These are phyloP conservation scores for Diaporthe australafricana DNA, from an alignment of 2,329 filamentous ascomycete species.

Conservation along the genomic window DNA sequence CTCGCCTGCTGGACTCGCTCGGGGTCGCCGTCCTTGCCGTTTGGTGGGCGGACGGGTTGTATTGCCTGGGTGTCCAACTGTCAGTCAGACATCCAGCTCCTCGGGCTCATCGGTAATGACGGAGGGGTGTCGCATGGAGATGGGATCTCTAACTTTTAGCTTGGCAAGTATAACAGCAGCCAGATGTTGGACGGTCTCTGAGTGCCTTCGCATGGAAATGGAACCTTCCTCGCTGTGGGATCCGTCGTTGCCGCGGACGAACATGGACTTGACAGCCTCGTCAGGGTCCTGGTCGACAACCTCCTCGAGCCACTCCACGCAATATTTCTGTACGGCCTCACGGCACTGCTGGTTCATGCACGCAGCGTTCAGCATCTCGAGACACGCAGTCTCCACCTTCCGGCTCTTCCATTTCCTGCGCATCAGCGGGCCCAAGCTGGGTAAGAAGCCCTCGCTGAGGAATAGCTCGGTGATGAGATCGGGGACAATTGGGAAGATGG, in stretches of 20 bases:
- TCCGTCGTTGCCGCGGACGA: slow-evolving; percentile 60
- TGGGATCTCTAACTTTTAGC: slow-evolving; percentile 63
- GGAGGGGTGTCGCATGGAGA: slow-evolving; percentile 40
- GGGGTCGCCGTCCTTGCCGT: slow-evolving; percentile 50
- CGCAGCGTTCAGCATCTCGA: slow-evolving; percentile 92
- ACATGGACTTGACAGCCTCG: slow-evolving; percentile 60
- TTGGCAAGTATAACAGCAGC: slow-evolving; percentile 84
- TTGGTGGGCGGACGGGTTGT: slow-evolving; percentile 55
- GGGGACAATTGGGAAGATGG: slow-evolving; percentile 87
- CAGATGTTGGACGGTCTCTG: slow-evolving; percentile 70
- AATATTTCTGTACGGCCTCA: slow-evolving; percentile 86
- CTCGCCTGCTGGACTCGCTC: slow-evolving; percentile 62
- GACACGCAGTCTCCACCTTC: slow-evolving; percentile 85
- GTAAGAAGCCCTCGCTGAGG: slow-evolving; percentile 87
- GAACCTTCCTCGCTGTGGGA: slow-evolving; percentile 70
- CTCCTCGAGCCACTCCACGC: slow-evolving; percentile 87
- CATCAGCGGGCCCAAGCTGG: slow-evolving; percentile 80
- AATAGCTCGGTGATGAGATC: slow-evolving; percentile 82
- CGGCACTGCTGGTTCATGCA: slow-evolving; percentile 88
- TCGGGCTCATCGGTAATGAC: slow-evolving; percentile 34
- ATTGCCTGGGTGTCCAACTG: slow-evolving; percentile 63
- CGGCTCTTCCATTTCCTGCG: slow-evolving; percentile 84
- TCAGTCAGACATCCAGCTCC: slow-evolving; percentile 59
- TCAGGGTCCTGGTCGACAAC: slow-evolving; percentile 80
- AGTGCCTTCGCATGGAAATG: slow-evolving; percentile 71